Evolutionary conservation across 2,329 filamentous ascomycete genomes (phyloP), one percentile per base, ranked within the genome.

Genomic region (Botrytis porri): DNA sequence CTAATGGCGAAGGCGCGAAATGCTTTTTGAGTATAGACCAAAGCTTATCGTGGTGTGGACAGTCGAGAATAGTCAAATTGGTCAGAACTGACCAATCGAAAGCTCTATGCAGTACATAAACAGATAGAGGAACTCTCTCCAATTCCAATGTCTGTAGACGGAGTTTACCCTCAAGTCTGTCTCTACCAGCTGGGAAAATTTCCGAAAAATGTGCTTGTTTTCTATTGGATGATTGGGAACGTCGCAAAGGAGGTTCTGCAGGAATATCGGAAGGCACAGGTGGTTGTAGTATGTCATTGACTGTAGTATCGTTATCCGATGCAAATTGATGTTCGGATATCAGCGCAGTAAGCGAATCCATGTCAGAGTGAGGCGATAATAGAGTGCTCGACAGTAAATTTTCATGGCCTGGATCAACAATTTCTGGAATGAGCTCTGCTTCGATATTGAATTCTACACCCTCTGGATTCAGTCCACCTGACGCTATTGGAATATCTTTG

Each of bases 61-160:
- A 96, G 75, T 91, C 86, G 63, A 96, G 86, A 32, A 96, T 86
- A 0, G 93, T 95, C 69, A 96, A 82, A 25, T 85, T 91, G 4
- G 89, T 92, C 70, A 96, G 81, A 16, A 86, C 84, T 1, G 89
- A 88, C 92, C 92, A 96, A 81, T 96, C 92, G 60, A 96, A 86
- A 1, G 88, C 90, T 74, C 88, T 88, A 64, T 89, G 86, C 71
- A 94, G 85, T n/a, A 93, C 88, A 14, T 89, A 85, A 60, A 93
- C 86, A 1, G 91, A 94, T n/a, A 96, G 82, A 0, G 88, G 87
- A 4, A 95, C 87, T 37, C 92, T 88, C 81, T 96, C 93, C 3
- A 96, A 84, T 81, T 94, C 92, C 16, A 96, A 84, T 2, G 86
- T 89, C 73, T 93, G 89, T n/a, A 96, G 83, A 74, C 85, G 87